A percentile compares a stretch with the other conserved stretches of the same genome.
Evolutionary conservation across 2,329 filamentous ascomycete genomes (phyloP).

Genomic region (Curvularia eragrostidis): DNA sequence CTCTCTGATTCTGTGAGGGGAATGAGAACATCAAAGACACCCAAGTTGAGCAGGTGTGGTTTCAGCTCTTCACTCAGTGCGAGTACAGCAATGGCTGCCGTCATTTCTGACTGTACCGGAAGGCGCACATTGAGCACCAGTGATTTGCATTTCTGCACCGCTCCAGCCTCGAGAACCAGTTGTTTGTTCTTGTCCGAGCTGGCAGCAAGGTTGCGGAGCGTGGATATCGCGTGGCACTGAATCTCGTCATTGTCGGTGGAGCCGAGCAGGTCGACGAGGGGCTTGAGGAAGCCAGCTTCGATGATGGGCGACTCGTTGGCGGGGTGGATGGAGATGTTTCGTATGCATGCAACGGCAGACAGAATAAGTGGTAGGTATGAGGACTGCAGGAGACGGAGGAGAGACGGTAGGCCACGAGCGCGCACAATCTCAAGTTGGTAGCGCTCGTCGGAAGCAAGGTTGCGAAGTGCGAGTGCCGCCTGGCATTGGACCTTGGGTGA

Average conservation of each 20-base stretch:
- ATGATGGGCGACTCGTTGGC: constrained; percentile 98
- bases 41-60: constrained; percentile 84
- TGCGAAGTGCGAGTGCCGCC: constrained; percentile 89
- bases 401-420: constrained; percentile 80
- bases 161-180: constrained; percentile 93
- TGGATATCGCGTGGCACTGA: constrained; percentile 98
- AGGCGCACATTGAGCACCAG: constrained; percentile 91
- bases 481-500: constrained; percentile 95
- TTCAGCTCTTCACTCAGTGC: constrained; percentile 96
- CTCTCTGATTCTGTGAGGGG: constrained; percentile 93
- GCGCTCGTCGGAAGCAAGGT: constrained; percentile 96
- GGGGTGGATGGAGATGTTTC: constrained; percentile 98
- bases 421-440: constrained; percentile 98
- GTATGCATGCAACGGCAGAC: constrained; percentile 95
- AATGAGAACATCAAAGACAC: constrained; percentile 95
- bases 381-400: constrained; percentile 89
- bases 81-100: constrained; percentile 95
- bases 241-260: constrained; percentile 99
- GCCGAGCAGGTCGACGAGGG: constrained; percentile 89
- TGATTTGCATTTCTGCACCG: constrained; percentile 98
- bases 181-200: constrained; percentile 98
- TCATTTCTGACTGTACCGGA: constrained; percentile 98
- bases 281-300: constrained; percentile 93
- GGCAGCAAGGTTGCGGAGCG: constrained; percentile 90
- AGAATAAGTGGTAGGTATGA: constrained; percentile 95